Base-by-base conservation (phyloP, 257 asterid genomes). In the Lycium ferocissimum region DNA sequence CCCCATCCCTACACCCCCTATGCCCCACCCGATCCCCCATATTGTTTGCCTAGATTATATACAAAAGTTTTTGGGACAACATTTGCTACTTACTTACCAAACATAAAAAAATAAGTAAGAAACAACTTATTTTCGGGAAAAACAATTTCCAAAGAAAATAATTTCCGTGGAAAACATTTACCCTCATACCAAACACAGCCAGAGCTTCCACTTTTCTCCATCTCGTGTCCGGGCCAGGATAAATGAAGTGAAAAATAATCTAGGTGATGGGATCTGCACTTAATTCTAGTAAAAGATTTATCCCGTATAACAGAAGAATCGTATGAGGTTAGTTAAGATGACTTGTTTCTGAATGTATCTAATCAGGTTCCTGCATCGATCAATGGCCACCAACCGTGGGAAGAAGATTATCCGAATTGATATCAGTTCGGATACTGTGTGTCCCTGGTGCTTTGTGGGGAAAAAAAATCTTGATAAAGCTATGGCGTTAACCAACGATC, bases 401-500 rank as follows among this genome's bases (percentile, higher is more conserved):
- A 95, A 92, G 91, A 95, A 91, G 88, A 89, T 89, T 76, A 81
- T 95, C 78, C 89, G 67, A 63, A 90, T 95, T 67, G 98, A 95
- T 82, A 84, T 92, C 49, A 91, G 90, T 40, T 82, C 92, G 20
- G 98, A 95, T 86, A 93, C 92, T 1, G 98, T 95, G 49, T 95
- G 98, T 81, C 98, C 98, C 7, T 95, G 98, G 98, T 95, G 98
- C 85, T 95, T 86, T 87, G 96, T 95, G 82, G 98, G 98, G 53
- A 94, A 95, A 85, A 91, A 81, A 89, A 92, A 93, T 90, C 90
- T 95, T 57, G 97, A 95, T 84, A 92, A 89, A 87, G 98, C 98
- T 49, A 92, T 94, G 59, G 93, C 93, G 47, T 91, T 91, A 8
- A 89, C 92, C 3, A 26, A 26, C 33, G 89, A 94, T 84, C 87